Evolutionary conservation across 2,329 filamentous ascomycete species (phyloP), one percentile per base, ranked within the genome.

Genomic region (Ceratocystis harringtonii): DNA sequence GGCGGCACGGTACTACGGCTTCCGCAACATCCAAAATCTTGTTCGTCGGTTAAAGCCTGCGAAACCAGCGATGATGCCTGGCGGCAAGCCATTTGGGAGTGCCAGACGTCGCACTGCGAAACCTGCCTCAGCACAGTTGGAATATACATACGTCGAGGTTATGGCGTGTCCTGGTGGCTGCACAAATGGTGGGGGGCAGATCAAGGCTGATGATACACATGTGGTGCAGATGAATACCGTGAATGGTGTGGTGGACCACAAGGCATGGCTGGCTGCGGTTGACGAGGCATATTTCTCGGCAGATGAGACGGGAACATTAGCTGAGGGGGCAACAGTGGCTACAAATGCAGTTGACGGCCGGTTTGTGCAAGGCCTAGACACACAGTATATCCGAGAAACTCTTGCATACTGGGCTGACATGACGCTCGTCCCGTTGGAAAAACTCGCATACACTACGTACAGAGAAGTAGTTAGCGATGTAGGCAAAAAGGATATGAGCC

Each of bases 111-210:
- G 55, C 28, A 28, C 6, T 5, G 19, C 22, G 1, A 28, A 28
- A 25, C 10, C 22, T 15, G 77, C 74, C 17, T 82, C 77, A 5
- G 82, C 81, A 10, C 57, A 43, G 17, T 72, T 74, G 19, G 90
- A 96, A 44, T 92, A 92, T 73, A 82, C 88, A n/a, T 97, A 95
- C 75, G 89, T 97, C 32, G 94, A 99, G 76, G 94, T 99, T 67
- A 99, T 99, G 94, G 94, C 94, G 15, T 99, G 94, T 74, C 94
- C 94, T 0, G 94, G 94, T n/a, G 94, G 94, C 2, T 99, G 94
- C 77, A 99, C 94, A 65, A 99, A 99, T 71, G 94, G 94, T 1
- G 94, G 94, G 45, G 94, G 94, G 0, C 94, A 99, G 77, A 86
- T 99, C 73, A 96, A 96, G 72, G 84, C 90, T 30, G 89, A 90